phyloP scores from a whole-genome alignment of 2,329 filamentous ascomycete species.

The Colletotrichum sp. region DNA sequence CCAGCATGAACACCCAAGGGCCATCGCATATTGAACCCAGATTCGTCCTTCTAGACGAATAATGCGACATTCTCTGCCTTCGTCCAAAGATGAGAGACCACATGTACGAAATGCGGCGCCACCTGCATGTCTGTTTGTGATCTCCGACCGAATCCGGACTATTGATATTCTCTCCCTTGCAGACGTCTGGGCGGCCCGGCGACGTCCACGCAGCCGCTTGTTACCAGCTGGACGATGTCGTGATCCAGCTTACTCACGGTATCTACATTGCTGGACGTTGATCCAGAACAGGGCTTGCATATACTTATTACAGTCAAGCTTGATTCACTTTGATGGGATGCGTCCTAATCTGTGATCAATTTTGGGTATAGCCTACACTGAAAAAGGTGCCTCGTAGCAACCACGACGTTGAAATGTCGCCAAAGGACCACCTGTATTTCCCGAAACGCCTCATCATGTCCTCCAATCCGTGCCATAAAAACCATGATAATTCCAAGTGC shows the following conservation, averaged over 20 bases:
- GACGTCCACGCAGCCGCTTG: neutral
- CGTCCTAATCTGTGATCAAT: neutral
- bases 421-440: neutral
- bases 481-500: neutral
- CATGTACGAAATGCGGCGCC: neutral
- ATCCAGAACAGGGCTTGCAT: neutral
- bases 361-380: constrained; percentile 11
- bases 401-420: neutral
- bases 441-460: constrained; percentile 9
- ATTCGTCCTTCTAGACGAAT: neutral
- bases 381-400: neutral
- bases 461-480: neutral
- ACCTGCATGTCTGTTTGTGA: neutral
- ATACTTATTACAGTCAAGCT: neutral
- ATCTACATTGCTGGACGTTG: neutral
- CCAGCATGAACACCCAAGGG: neutral
- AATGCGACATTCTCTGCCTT: neutral
- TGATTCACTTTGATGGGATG: neutral
- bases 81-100: neutral
- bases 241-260: neutral
- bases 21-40: neutral
- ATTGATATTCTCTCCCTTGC: neutral
- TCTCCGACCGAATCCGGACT: constrained; percentile 11
- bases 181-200: neutral
- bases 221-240: neutral